Evolutionary conservation across 2,329 filamentous ascomycete genomes (phyloP), one percentile per base, ranked within the genome.

Genomic region (Lachnellula occidentalis): DNA sequence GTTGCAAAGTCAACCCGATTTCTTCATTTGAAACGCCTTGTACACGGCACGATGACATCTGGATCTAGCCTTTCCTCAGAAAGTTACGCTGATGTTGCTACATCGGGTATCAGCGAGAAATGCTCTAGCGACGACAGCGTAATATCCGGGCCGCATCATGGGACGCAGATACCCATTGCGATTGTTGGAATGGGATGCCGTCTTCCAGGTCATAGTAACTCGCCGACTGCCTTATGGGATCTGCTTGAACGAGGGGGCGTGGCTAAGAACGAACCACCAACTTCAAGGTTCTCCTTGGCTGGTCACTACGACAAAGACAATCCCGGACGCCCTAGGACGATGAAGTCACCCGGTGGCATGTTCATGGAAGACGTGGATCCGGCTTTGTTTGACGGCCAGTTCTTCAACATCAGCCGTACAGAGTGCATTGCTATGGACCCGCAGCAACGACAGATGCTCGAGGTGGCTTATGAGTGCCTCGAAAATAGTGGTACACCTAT

Each of bases 271-370:
- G 68, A 71, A 55, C 66, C 74, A 4, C 86, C 87, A 1, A 68
- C 79, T 2, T 83, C 90, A 61, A 80, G 87, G 14, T 92, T 90
- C 70, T 82, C 87, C 54, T 81, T 83, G 11, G 78, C 85, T 45
- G 83, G 79, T n/a, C 87, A 90, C 64, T 82, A 78, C 59, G 86
- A 90, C 63, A 72, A 75, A 5, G 73, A 79, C 82, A 14, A n/a
- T n/a, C n/a, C n/a, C n/a, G n/a, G 82, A 80, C 12, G 85, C 84
- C 37, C 88, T 87, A 70, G 78, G 74, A 51, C 84, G 84, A 70
- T 91, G 90, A 73, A 89, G 85, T 58, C 86, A 79, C 51, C 84
- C 86, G 71, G 88, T 84, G 1, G 85, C 81, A 7, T 88, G 83
- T 76, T 75, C 56, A 59, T 76, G 4, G 61, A 70, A 0, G 61